Conservation (phyloP, 192 early-diverging fungal species). For the Coemansia nantahalensis region DNA sequence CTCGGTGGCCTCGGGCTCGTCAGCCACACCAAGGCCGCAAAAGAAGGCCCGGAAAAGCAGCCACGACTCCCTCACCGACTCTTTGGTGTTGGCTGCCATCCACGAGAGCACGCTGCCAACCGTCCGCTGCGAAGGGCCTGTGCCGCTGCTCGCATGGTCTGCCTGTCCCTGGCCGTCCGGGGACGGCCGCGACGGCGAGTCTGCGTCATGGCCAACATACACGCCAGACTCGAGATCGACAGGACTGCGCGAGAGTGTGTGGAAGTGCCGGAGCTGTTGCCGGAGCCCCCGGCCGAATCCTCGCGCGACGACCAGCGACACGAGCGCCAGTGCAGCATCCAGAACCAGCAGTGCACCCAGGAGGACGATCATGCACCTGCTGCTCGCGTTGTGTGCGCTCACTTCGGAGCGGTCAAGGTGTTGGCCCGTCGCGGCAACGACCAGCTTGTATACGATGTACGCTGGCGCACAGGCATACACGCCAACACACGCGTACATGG, state of each 20-base stretch:
- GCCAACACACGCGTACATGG: constrained; percentile 29
- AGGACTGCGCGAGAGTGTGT: constrained; percentile 21
- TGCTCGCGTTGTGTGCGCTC: constrained; percentile 3
- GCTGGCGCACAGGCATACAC: constrained; percentile 11
- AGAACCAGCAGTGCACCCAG: constrained; percentile 22
- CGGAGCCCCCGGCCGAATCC: constrained; percentile 31
- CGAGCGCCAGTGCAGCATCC: constrained; percentile 5
- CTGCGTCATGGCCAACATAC: not conserved
- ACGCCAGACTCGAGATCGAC: constrained; percentile 16
- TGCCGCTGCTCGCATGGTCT: not conserved
- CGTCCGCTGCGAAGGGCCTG: not conserved
- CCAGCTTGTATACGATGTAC: constrained; percentile 44
- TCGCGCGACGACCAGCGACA: constrained; percentile 13
- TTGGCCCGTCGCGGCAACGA: constrained; percentile 6
- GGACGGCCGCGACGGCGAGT: no score
- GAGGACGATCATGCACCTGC: constrained; percentile 22
- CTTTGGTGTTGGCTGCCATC: constrained; percentile 17
- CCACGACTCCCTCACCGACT: constrained; percentile 30
- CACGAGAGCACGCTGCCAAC: not conserved
- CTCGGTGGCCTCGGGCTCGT: not conserved
- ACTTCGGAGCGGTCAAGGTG: not conserved
- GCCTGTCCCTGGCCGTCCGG: no score
- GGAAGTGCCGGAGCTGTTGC: constrained; percentile 28
- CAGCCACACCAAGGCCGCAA: constrained; percentile 12
- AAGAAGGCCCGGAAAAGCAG: constrained; percentile 30